These are phyloP conservation scores for Aspergillus kassunensis DNA, from an alignment of 495 filamentous ascomycete species.

Conservation along the genomic window DNA sequence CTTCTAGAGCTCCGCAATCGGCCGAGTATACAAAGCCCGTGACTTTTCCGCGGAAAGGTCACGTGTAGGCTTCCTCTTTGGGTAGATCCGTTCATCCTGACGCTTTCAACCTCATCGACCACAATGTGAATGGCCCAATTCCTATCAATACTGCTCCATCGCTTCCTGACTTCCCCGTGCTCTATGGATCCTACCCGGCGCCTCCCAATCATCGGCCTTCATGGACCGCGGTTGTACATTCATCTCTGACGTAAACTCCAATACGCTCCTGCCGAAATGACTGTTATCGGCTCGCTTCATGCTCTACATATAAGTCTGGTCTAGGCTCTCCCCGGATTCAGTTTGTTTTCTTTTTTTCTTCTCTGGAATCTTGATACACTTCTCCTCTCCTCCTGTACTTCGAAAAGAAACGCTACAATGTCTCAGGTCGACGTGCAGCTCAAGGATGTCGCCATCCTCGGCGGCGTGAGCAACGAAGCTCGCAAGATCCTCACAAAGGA, in stretches of 20 bases:
- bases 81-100: slow-evolving; percentile 16
- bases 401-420: slow-evolving; percentile 48
- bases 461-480: slow-evolving; percentile 68
- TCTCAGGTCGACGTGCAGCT: slow-evolving; percentile 68
- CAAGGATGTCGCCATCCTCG: slow-evolving; percentile 83
- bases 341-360: slow-evolving; percentile 5
- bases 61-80: slow-evolving; percentile 7
- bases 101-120: neutral
- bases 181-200: neutral
- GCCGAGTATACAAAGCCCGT: slow-evolving; percentile 22
- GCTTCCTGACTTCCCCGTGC: slow-evolving; percentile 5
- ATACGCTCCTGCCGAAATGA: slow-evolving; percentile 19
- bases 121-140: slow-evolving; percentile 6
- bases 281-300: slow-evolving; percentile 22
- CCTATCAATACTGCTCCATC: slow-evolving; percentile 9
- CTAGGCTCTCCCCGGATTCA: slow-evolving; percentile 2
- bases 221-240: slow-evolving; percentile 33
- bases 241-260: slow-evolving; percentile 29
- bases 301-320: slow-evolving; percentile 12
- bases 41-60: slow-evolving; percentile 36
- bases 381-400: neutral
- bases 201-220: no score
- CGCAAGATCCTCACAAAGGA: slow-evolving; percentile 89
- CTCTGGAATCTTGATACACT: slow-evolving; percentile 3
- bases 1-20: slow-evolving; percentile 19